Base-by-base conservation (phyloP, 2,329 filamentous ascomycete species). In the Xylariaceae sp. region DNA sequence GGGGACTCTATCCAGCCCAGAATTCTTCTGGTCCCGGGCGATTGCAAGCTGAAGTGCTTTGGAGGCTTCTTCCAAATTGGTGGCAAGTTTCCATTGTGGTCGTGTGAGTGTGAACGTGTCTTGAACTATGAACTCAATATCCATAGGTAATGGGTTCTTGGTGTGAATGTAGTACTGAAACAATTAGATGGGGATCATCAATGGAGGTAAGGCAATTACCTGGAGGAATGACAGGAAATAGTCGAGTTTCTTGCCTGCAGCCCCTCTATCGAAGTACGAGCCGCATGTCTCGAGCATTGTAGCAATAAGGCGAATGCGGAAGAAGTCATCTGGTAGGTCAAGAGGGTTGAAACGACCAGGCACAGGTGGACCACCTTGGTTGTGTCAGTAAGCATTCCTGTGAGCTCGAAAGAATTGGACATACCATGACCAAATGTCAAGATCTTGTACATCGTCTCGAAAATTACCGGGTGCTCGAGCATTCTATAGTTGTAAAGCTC, bases 401-500 rank as follows among this genome's bases (percentile, higher is more conserved):
- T 19, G 18, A 31, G 22, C 22, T 12, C 38, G n/a, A 42, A 45
- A 44, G 3, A 1, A 40, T 41, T 42, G 1, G 22, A 69, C 78
- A 68, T 67, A 81, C 82, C 84, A 69, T 97, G 90, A 22, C 93
- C 94, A 68, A 96, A 96, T 7, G 90, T 96, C 68, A 97, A 80
- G 61, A 99, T 88, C 66, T 90, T 91, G 76, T 97, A 99, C 71
- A 99, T 81, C 1, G 88, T 90, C 66, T 99, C 94, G 63, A 99
- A 99, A 47, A 99, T 88, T 19, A 97, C 88, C 0, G 90, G 89
- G 41, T 96, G 94, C 69, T 99, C 94, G 36, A 99, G 82, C 83
- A 99, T 90, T 51, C 94, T 89, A 69, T 97, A 99, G 65, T 97
- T 96, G 75, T 99, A 99, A 10, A 99, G 81, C 71, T 99, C 94